Percentiles rank a stretch among this genome's conserved stretches.
Conservation (phyloP, 345 rosid genomes). For the Mercurialis annua region DNA sequence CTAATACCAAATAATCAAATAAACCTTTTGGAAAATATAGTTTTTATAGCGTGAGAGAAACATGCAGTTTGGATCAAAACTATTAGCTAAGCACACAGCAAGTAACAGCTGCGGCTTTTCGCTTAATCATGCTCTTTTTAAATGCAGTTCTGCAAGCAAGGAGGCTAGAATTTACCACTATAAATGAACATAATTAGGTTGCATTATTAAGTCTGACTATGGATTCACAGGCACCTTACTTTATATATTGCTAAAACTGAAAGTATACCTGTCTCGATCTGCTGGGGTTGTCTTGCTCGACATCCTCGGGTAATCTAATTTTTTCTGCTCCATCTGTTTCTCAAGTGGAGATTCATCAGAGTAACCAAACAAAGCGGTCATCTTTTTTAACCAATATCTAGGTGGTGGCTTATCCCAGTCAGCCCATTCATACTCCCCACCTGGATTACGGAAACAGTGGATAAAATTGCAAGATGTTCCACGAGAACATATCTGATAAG, state of each 20-base stretch:
- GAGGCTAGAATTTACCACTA: neutral
- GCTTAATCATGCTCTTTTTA: neutral
- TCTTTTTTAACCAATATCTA: conserved; percentile 75
- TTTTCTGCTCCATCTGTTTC: conserved; percentile 39
- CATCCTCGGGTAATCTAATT: conserved; percentile 25
- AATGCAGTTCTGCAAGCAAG: too few relatives aligned
- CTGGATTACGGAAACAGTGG: conserved; percentile 95
- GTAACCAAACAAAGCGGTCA: conserved; percentile 82
- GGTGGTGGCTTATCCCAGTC: conserved; percentile 94
- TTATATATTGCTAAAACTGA: conserved; percentile 4
- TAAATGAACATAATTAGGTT: neutral
- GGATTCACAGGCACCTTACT: neutral
- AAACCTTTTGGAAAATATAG: neutral
- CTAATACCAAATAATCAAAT: neutral
- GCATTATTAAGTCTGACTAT: neutral
- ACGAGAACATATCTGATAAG: conserved; percentile 78
- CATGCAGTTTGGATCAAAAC: neutral
- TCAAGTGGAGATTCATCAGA: conserved; percentile 38
- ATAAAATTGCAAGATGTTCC: conserved; percentile 93
- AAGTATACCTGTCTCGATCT: conserved; percentile 41
- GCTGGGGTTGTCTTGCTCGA: conserved; percentile 29
- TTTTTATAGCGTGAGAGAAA: neutral
- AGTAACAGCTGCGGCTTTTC: neutral
- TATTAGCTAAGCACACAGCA: neutral
- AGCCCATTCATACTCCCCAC: conserved; percentile 99